Base-by-base conservation (phyloP, 2,329 filamentous ascomycete genomes). In the Clarireedia paspali region DNA sequence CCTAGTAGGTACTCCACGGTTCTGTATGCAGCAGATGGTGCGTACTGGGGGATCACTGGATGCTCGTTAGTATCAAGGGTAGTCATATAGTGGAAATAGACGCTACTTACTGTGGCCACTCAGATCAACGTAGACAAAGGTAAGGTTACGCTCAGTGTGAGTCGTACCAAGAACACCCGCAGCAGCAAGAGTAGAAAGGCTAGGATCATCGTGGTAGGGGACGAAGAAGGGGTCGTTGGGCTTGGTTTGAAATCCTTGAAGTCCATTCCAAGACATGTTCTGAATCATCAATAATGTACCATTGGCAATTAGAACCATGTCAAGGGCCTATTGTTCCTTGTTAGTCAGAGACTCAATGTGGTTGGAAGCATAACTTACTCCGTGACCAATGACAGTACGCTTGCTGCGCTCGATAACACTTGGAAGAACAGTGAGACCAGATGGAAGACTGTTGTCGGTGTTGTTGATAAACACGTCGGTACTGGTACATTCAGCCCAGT, bases 1-100 rank as follows among this genome's bases (percentile, higher is more conserved):
- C 89, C 89, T 1, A 95, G 75, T 63, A 94, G 68, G 64, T 87
- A 86, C 74, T 94, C 88, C 20, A 94, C 68, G 57, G 89, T 84
- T 36, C 88, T 75, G 67, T 88, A 89, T 0, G 84, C 79, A 0
- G 83, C 84, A 14, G 77, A 79, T 0, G 88, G 85, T 17, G 82
- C 79, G 65, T 88, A 90, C 69, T 88, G 82, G 0, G 83, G 82
- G 5, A 72, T 54, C 70, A 72, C 59, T 61, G 38, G 7, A 3
- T 47, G 5, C 9, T n/a, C 42, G 63, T 53, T 53, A 50, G 52
- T 50, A 27, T 54, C 23, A 50, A 38, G 6, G 24, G 23, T 2
- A 49, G 47, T 12, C 38, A 46, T 26, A 6, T 24, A 24, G 12
- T 34, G 20, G 27, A 0, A 0, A 79, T 27, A 71, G 14, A 9